Base-by-base conservation (phyloP, 495 filamentous ascomycete genomes). In the Penicillium egyptiacum region DNA sequence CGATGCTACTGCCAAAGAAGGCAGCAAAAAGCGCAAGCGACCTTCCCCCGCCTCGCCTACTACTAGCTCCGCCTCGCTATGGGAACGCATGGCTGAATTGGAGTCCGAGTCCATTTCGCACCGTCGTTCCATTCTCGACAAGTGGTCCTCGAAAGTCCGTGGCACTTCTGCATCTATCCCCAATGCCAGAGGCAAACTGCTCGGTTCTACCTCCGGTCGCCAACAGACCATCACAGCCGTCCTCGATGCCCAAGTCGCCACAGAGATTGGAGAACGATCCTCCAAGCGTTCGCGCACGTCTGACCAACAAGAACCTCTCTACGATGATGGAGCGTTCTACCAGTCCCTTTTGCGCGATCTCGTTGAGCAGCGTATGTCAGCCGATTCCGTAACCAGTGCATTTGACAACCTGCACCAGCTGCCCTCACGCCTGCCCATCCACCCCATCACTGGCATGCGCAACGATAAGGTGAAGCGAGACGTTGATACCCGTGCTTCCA, bases 261-360 rank as follows among this genome's bases (percentile, higher is more conserved):
- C 84, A 3, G 83, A 86, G 57, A 70, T 80, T 0, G 81, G 87
- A 20, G 84, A 88, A 35, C 83, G 92, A 10, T 69, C 92, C 33
- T 81, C 65, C 73, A 86, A 63, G 85, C 91, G 49, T 52, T 63
- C 70, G 6, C 75, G 75, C 31, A 50, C 52, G 11, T 26, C 44
- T 11, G 58, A 58, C 3, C 40, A 54, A 9, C 37, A 43, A 5
- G 65, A 74, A 31, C 62, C 76, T 4, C 82, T 96, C 65, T 98
- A 92, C 75, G 93, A 98, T 63, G 94, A 98, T 64, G 88, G 88
- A 8, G 85, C 91, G 67, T 96, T 98, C 74, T 98, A 98, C 77
- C 89, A 94, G 66, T 79, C 90, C 8, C 80, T 96, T 8, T 82
- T 98, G 16, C 94, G 96, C 58, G 92, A 96, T 58, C 83, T 98